Evolutionary conservation across 2,329 filamentous ascomycete species (phyloP), one percentile per base, ranked within the genome.

Genomic region (Fusarium goolgardi): DNA sequence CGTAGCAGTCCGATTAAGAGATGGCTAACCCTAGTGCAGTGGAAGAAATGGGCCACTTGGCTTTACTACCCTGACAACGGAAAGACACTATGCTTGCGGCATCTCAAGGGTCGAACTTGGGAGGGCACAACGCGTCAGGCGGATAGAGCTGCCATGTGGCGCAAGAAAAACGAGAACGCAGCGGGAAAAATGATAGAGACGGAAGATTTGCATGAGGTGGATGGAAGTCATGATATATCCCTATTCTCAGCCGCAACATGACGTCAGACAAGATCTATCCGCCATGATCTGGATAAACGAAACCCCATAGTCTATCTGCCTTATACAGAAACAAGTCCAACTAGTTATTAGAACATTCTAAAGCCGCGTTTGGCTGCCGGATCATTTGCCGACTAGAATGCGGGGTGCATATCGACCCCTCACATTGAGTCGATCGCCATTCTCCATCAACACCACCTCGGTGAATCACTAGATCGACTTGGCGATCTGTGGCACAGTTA

Each of bases 21-120:
- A 13, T 2, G 5, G 34, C 65, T 70, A 20, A 71, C 12, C 2
- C 2, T 6, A 6, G 6, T 29, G 2, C 8, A 74, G 72, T 87
- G 84, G 82, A 65, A 64, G 3, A 82, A 82, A 62, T 87, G 85
- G 85, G 85, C 83, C 0, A 84, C 80, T 34, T 87, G 85, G 85
- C 75, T 86, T 20, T 87, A 85, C 65, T 85, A 84, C 35, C 85
- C 85, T 0, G 79, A 80, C 2, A 75, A 82, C 4, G 85, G 83
- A 2, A 79, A 73, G 53, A 67, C 72, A 45, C 65, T 84, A 7
- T 86, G 84, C 49, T 61, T 87, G 45, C 76, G 80, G 44, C 85
- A 87, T 62, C 76, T 86, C 0, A 79, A 85, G 40, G 85, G 85
- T 0, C 77, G 85, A 18, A 84, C 80, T 0, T 86, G 84, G 82